Evolutionary conservation across 352 stramenopile genomes (phyloP).

Genomic region (Pythium aquatile): DNA sequence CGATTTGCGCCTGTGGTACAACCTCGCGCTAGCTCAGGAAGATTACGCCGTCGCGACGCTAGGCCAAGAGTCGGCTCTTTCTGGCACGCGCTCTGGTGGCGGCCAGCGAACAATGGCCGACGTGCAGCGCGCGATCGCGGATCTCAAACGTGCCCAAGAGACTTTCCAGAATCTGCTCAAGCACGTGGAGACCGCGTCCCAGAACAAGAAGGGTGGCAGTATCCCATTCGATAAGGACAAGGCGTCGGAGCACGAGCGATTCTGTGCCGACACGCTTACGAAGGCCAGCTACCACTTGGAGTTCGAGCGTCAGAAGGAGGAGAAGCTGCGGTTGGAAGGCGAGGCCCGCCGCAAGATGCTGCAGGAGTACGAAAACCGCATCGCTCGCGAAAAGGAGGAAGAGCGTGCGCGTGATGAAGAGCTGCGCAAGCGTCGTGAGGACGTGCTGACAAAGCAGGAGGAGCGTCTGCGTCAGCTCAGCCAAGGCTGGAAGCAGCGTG

Average conservation of each 20-base stretch:
- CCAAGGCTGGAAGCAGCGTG: constrained; percentile 79
- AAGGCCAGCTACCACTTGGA: constrained; percentile 89
- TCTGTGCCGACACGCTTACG: constrained; percentile 81
- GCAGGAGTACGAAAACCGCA: constrained; percentile 75
- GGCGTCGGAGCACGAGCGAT: constrained; percentile 84
- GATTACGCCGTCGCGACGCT: constrained; percentile 85
- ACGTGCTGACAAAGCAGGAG: constrained; percentile 78
- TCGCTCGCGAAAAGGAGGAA: constrained; percentile 63
- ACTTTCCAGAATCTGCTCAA: constrained; percentile 84
- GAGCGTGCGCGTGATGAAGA: constrained; percentile 56
- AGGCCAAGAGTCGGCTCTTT: constrained; percentile 58
- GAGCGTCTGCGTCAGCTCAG: constrained; percentile 80
- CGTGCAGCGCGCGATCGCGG: constrained; percentile 84
- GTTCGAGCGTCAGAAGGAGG: constrained; percentile 86
- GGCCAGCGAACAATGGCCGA: constrained; percentile 83
- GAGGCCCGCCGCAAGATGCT: constrained; percentile 80
- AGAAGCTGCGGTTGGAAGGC: constrained; percentile 80
- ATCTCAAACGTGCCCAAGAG: constrained; percentile 79
- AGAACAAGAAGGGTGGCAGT: constrained; percentile 61
- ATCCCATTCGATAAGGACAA: constrained; percentile 87
- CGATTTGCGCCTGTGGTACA: constrained; percentile 85
- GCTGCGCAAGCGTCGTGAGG: constrained; percentile 53
- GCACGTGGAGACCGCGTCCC: constrained; percentile 45
- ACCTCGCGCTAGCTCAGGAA: constrained; percentile 83
- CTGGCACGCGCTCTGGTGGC: constrained; percentile 33